Conservation (phyloP, 345 rosid species). For the Mangifera indica region DNA sequence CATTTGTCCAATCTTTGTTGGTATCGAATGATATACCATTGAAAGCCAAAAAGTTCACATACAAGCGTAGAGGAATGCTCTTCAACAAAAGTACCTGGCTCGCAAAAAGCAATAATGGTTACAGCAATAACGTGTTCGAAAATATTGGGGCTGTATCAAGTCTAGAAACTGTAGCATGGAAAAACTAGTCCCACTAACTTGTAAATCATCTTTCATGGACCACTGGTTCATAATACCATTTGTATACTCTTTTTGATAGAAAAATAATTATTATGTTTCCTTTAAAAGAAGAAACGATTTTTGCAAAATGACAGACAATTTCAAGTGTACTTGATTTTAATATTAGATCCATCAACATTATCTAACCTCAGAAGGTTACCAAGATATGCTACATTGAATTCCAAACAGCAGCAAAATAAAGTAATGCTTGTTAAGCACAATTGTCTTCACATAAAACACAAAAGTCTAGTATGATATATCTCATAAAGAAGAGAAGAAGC, state of each 20-base stretch:
- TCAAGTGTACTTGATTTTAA: neutral
- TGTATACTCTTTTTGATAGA: no score
- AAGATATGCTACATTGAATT: neutral
- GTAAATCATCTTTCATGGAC: no score
- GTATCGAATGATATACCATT: slow-evolving; percentile 50
- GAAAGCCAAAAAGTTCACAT: slow-evolving; percentile 57
- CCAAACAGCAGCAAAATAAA: neutral
- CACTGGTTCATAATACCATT: no score
- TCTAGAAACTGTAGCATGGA: no score
- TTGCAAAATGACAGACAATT: neutral
- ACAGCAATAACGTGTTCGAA: neutral
- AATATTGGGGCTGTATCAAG: no score
- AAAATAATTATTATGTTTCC: no score
- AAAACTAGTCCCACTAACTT: no score
- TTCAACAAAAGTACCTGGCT: slow-evolving; percentile 63
- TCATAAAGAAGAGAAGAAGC: neutral
- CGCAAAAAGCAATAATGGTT: slow-evolving; percentile 15
- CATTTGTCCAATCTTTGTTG: slow-evolving; percentile 75
- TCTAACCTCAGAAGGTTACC: neutral
- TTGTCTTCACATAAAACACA: neutral
- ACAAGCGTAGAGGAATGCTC: slow-evolving; percentile 70
- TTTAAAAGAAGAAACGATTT: no score
- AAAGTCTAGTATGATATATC: no score
- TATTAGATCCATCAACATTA: no score
- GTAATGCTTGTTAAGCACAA: neutral